A percentile compares a stretch with the other conserved stretches of the same genome.
Conservation (phyloP, 139 green algal genomes). For the Micromonas commoda region DNA sequence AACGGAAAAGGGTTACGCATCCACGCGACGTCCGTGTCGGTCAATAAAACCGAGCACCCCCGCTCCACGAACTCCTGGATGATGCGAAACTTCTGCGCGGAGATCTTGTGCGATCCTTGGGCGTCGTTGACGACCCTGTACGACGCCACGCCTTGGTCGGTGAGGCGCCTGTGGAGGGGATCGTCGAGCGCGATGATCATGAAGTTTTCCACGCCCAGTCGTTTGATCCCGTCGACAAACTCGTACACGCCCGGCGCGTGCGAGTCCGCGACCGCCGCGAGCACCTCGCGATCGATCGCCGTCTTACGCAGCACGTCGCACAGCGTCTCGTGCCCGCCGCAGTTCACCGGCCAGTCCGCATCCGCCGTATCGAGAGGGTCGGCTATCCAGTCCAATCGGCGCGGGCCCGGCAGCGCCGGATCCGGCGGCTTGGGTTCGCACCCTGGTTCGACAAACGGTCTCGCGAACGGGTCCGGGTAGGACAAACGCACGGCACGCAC, state of each 20-base stretch:
- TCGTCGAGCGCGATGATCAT: slow-evolving; percentile 31
- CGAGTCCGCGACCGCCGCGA: slow-evolving; percentile 35
- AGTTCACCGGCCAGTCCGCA: slow-evolving; percentile 18
- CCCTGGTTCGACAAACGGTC: background rate
- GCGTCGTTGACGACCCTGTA: slow-evolving; percentile 8
- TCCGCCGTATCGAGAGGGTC: background rate
- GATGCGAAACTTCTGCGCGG: slow-evolving; percentile 37
- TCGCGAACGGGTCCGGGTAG: background rate
- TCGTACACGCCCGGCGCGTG: slow-evolving; percentile 25
- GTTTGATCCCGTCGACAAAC: slow-evolving; percentile 28
- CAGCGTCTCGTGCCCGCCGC: background rate
- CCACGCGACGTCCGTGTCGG: slow-evolving; percentile 36
- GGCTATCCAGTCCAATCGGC: background rate
- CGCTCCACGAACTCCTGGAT: slow-evolving; percentile 28
- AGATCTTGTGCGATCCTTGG: slow-evolving; percentile 34
- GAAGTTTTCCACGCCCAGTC: slow-evolving; percentile 27
- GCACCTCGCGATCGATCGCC: slow-evolving; percentile 31
- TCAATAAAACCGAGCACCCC: slow-evolving; percentile 37
- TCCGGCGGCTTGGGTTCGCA: background rate
- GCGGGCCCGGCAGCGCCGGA: background rate
- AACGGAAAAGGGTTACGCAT: slow-evolving; percentile 34
- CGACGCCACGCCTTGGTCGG: background rate
- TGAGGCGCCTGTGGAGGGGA: background rate
- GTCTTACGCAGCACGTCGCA: slow-evolving; percentile 20
- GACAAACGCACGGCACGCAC: background rate